Base-by-base conservation (phyloP, 257 asterid species). In the Solanum commersonii region DNA sequence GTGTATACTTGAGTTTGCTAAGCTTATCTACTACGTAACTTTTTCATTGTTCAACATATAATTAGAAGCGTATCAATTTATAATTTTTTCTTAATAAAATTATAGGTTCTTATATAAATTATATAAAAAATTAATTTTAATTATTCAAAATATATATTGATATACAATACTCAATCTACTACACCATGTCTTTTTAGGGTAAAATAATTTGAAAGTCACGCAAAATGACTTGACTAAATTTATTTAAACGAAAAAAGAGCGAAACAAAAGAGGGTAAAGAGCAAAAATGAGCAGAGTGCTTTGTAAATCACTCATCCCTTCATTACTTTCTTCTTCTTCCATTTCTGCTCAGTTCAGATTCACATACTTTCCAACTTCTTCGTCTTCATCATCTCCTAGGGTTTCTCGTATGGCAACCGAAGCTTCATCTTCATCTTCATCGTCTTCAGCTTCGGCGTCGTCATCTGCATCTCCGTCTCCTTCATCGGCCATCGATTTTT, bases 401-500 rank as follows among this genome's bases (percentile, higher is more conserved):
- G 86, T 90, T 89, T 84, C 93, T 49, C 71, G 89, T 44, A 96
- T 96, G 98, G 93, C 97, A 3, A 83, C 93, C 63, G 94, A 92
- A 87, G 86, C 92, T 88, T 72, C 93, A 20, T 90, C 98, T 3
- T 90, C 98, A 67, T 90, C 97, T 6, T 72, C 91, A 1, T 42
- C 90, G 6, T 90, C 98, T 3, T 90, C 98, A 67, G 89, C 97
- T 6, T 72, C 91, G 1, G 35, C 90, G 6, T 73, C 91, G 1
- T 78, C 93, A 1, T 46, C 93, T 5, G 31, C 93, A 16, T 91
- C 98, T 4, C 94, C 95, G 10, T 93, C 98, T 10, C 93, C 98
- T 74, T 92, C 97, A 11, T 93, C 98, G 33, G 97, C 98, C 88
- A 94, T 96, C 38, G 98, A 95, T 94, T 96, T 96, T 85, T 98